A percentile compares a stretch with the other conserved stretches of the same genome.
Conservation (phyloP, 2,329 filamentous ascomycete genomes). For the Ramichloridium luteum region DNA sequence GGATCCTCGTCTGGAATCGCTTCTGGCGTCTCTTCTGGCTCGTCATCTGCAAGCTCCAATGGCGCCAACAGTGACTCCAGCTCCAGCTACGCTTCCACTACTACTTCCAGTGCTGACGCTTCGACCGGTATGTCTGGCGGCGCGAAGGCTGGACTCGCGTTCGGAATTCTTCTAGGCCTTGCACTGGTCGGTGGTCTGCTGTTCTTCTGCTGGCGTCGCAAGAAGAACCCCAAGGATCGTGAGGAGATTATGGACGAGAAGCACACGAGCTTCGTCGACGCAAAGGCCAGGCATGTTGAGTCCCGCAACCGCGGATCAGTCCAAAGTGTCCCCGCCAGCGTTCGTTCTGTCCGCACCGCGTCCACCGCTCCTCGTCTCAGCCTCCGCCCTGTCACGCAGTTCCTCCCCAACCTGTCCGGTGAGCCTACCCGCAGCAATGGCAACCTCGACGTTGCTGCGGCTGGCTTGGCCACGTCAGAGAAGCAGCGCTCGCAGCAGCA, state of each 20-base stretch:
- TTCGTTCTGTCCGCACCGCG: constrained; percentile 33
- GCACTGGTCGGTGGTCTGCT: constrained; percentile 54
- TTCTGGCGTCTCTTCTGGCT: too few relatives aligned
- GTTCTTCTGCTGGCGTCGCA: constrained; percentile 61
- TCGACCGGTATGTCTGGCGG: constrained; percentile 34
- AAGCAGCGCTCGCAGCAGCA: constrained; percentile 20
- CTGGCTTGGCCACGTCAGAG: constrained; percentile 20
- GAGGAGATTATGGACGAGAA: constrained; percentile 31
- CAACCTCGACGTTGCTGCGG: constrained; percentile 22
- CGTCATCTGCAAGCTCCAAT: too few relatives aligned
- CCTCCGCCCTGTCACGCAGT: constrained; percentile 71
- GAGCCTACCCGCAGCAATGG: constrained; percentile 25
- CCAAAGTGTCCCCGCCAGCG: constrained; percentile 25
- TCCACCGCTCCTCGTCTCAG: constrained; percentile 66
- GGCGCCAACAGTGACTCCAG: constrained; percentile 3
- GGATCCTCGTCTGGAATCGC: too few relatives aligned
- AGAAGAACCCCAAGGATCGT: constrained; percentile 46
- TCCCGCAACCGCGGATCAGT: constrained; percentile 13
- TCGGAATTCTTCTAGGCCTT: constrained; percentile 64
- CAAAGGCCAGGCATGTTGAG: constrained; percentile 10
- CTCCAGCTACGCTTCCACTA: too few relatives aligned
- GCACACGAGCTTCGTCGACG: constrained; percentile 15
- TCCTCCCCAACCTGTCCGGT: constrained; percentile 53
- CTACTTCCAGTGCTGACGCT: too few relatives aligned
- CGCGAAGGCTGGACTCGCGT: constrained; percentile 67